Evolutionary conservation across 106 monocot species (phyloP).

Genomic region (Ottelia alismoides): DNA sequence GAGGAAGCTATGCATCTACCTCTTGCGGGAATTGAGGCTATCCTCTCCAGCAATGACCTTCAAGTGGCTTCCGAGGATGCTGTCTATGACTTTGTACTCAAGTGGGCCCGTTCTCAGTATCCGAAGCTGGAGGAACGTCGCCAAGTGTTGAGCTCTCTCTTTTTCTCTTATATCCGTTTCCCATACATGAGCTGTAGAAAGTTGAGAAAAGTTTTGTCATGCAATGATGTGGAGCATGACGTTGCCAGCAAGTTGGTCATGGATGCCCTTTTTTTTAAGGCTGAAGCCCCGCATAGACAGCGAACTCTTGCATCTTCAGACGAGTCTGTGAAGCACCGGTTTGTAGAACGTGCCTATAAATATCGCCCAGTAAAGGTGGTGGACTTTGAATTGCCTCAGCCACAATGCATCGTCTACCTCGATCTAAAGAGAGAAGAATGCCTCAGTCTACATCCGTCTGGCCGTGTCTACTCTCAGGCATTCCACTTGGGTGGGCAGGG

Average conservation of each 20-base stretch:
- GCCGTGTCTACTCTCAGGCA: constrained; percentile 14
- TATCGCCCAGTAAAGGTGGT: constrained; percentile 17
- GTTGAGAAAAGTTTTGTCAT: constrained; percentile 8
- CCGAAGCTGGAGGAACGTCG: constrained; percentile 11
- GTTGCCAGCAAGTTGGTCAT: constrained; percentile 9
- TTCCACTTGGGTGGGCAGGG: constrained; percentile 16
- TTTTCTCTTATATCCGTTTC: constrained; percentile 9
- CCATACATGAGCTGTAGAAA: constrained; percentile 17
- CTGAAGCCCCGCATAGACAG: constrained; percentile 10
- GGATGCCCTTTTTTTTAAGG: constrained; percentile 21
- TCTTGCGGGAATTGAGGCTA: constrained; percentile 13
- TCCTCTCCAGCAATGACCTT: constrained; percentile 16
- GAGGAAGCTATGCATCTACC: constrained; percentile 20
- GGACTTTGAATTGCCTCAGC: constrained; percentile 15
- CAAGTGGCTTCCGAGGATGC: constrained; percentile 18
- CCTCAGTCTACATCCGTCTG: constrained; percentile 6
- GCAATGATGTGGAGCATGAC: constrained; percentile 14
- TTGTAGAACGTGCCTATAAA: constrained; percentile 12
- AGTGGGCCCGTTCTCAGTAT: constrained; percentile 15
- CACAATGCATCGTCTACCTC: constrained; percentile 22
- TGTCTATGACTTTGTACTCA: constrained; percentile 18
- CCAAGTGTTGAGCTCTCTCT: constrained; percentile 1
- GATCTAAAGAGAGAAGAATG: constrained; percentile 18
- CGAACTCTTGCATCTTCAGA: constrained; percentile 6
- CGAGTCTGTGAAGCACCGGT: not conserved